Evolutionary conservation across 805 yeast species (phyloP).

Genomic region (Blastobotrys attinorum): DNA sequence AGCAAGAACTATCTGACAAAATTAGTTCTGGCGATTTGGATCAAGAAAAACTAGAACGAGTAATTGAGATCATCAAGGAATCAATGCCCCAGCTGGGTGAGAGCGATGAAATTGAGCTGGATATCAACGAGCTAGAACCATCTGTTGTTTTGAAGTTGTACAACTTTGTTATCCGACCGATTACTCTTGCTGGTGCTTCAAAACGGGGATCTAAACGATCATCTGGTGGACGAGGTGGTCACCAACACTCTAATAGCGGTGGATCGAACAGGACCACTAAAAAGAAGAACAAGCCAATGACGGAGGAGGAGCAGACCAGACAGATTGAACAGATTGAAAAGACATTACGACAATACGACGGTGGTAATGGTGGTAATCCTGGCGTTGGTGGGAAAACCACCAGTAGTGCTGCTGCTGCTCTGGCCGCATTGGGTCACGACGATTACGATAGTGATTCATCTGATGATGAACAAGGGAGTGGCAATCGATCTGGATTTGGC

Average conservation of each 20-base stretch:
- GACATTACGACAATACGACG: conserved; percentile 66
- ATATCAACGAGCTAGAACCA: conserved; percentile 87
- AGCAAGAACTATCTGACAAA: conserved; percentile 82
- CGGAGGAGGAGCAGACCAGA: conserved; percentile 57
- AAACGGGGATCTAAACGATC: conserved; percentile 12
- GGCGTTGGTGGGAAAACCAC: conserved; percentile 16
- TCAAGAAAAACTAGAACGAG: conserved; percentile 75
- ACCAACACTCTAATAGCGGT: no score
- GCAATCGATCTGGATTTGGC: background rate
- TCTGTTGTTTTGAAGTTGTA: conserved; percentile 74
- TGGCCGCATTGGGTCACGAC: background rate
- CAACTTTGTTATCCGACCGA: conserved; percentile 59
- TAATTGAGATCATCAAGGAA: conserved; percentile 77
- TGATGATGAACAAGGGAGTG: background rate
- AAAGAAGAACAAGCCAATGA: conserved; percentile 48
- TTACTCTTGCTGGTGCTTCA: no score
- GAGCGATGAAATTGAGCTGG: conserved; percentile 89
- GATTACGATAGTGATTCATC: background rate
- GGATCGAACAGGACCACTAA: conserved; percentile 20
- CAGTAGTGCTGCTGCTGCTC: no score
- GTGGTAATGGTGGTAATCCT: conserved; percentile 13
- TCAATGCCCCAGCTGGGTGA: conserved; percentile 51
- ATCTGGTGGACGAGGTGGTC: conserved; percentile 10
- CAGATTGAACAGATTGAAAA: conserved; percentile 66
- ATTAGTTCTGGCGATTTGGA: conserved; percentile 57